Conservation (phyloP, 441 rosid genomes). For the Arabidopsis hybrid region DNA sequence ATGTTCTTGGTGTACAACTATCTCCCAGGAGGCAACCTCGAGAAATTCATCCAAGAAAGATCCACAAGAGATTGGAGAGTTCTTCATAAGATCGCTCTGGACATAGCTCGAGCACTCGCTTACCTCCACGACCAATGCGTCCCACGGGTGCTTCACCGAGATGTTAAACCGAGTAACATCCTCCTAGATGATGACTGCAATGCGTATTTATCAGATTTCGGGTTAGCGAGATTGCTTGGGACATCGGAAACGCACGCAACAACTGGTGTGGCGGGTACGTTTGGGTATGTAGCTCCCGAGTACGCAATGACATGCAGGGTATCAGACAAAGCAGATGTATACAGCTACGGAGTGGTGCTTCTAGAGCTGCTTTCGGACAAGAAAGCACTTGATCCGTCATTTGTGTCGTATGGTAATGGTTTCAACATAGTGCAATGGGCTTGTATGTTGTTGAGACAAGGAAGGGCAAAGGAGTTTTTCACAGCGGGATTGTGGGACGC, state of each 20-base stretch:
- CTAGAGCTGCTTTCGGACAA: conserved; percentile 91
- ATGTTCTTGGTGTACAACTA: conserved; percentile 94
- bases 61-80: conserved; percentile 72
- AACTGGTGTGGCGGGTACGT: conserved; percentile 92
- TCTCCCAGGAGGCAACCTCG: conserved; percentile 88
- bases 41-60: conserved; percentile 85
- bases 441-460: conserved; percentile 72
- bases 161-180: conserved; percentile 92
- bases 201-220: conserved; percentile 89
- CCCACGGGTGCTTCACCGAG: conserved; percentile 94
- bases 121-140: conserved; percentile 87
- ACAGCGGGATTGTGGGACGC: conserved; percentile 79
- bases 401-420: conserved; percentile 57
- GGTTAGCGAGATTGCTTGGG: conserved; percentile 87
- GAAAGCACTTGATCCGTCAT: conserved; percentile 93
- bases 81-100: conserved; percentile 87
- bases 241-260: conserved; percentile 95
- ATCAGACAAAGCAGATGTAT: conserved; percentile 93
- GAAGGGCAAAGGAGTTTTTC: conserved; percentile 87
- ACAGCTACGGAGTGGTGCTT: conserved; percentile 94
- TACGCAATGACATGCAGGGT: conserved; percentile 97
- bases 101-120: conserved; percentile 83
- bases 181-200: conserved; percentile 78
- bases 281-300: conserved; percentile 96
- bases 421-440: conserved; percentile 55